A percentile compares a stretch with the other conserved stretches of the same genome.
These are phyloP conservation scores for Yamadazyma phyllophila DNA, from an alignment of 805 yeast genomes.

Conservation along the genomic window DNA sequence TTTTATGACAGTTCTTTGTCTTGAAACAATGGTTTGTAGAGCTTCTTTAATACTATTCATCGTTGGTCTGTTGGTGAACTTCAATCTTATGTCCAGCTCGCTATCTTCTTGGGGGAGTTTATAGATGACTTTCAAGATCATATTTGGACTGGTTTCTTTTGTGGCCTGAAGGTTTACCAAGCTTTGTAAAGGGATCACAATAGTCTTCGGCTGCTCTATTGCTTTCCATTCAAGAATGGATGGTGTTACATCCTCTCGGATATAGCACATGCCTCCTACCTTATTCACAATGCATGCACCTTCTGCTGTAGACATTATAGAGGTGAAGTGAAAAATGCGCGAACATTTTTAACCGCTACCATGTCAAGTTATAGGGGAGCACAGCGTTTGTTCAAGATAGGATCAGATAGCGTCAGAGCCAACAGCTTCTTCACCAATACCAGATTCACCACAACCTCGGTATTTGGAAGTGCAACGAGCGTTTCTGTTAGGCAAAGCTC, in stretches of 20 bases:
- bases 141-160: constrained; percentile 61
- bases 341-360: not conserved
- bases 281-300: constrained; percentile 45
- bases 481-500: not conserved
- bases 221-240: constrained; percentile 43
- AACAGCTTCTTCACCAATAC: no score
- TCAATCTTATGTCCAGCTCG: constrained; percentile 41
- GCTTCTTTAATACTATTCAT: constrained; percentile 73
- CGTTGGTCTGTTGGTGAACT: constrained; percentile 68
- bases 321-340: not conserved
- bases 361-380: not conserved
- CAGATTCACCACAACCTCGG: no score
- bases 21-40: constrained; percentile 64
- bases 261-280: constrained; percentile 38
- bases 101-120: constrained; percentile 30
- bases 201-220: constrained; percentile 34
- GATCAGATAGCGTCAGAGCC: no score
- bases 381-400: no score
- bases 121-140: constrained; percentile 60
- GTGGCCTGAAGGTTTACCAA: constrained; percentile 62
- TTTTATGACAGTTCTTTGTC: constrained; percentile 55
- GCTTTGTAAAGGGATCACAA: constrained; percentile 35
- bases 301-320: constrained; percentile 7
- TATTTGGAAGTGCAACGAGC: no score
- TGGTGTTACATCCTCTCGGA: constrained; percentile 43